phyloP scores from a whole-genome alignment of 2,329 filamentous ascomycete species.

The Trichoderma endophyticum region DNA sequence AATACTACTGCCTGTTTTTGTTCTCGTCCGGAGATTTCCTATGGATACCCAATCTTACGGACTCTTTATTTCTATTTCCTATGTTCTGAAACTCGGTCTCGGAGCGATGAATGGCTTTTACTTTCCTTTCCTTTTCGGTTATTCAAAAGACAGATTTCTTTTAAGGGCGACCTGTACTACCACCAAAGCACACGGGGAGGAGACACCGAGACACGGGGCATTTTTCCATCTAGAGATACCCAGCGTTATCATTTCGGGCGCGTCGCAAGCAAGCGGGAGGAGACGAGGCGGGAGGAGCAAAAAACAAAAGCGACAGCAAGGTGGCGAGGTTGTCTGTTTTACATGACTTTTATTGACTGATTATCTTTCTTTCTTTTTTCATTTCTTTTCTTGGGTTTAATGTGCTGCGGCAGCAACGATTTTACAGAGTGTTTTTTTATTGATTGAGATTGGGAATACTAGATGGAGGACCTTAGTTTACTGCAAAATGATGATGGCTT shows the following conservation, averaged over 20 bases:
- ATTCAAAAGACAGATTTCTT: conserved; percentile 21
- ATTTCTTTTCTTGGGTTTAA: background rate
- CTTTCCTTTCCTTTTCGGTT: conserved; percentile 5
- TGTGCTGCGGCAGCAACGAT: background rate
- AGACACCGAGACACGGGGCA: conserved; percentile 27
- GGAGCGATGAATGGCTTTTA: conserved; percentile 18
- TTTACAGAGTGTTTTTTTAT: background rate
- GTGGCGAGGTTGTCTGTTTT: conserved; percentile 18
- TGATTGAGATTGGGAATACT: conserved; percentile 6
- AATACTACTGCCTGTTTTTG: conserved; percentile 2
- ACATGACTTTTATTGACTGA: conserved; percentile 7
- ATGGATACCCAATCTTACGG: conserved; percentile 20
- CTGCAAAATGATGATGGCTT: conserved; percentile 19
- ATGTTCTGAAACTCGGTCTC: background rate
- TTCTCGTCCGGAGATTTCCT: conserved; percentile 18
- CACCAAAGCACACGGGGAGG: conserved; percentile 20
- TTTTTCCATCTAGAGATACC: conserved; percentile 39
- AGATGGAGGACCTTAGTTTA: conserved; percentile 17
- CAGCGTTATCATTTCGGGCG: conserved; percentile 26
- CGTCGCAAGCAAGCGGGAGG: conserved; percentile 12
- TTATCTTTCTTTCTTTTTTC: background rate
- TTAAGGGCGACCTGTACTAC: conserved; percentile 23
- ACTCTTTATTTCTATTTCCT: conserved; percentile 17
- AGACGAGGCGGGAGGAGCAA: background rate
- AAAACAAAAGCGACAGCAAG: conserved; percentile 12